Conservation (phyloP, 345 rosid species). For the Lagerstroemia speciosa region DNA sequence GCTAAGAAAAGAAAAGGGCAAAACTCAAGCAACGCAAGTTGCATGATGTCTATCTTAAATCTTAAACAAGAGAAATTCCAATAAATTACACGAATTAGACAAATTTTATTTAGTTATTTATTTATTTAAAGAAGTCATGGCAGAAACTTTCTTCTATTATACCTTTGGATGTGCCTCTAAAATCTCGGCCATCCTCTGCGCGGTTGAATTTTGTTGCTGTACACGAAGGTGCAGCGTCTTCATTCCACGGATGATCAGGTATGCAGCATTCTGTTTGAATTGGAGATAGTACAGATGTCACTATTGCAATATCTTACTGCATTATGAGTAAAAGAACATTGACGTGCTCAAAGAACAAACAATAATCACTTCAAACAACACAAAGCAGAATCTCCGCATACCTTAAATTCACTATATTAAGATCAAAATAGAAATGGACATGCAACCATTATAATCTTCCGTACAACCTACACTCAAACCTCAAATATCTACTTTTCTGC, state of each 20-base stretch:
- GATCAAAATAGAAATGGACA: background rate
- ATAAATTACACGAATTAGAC: background rate
- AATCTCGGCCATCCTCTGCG: conserved; percentile 88
- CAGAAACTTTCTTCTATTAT: background rate
- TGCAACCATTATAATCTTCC: background rate
- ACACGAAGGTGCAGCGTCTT: conserved; percentile 99
- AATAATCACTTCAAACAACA: background rate
- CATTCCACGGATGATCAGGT: conserved; percentile 95
- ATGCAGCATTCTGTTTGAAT: conserved; percentile 69
- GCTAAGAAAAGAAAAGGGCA: no score
- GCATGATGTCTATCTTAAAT: background rate
- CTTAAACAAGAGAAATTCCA: background rate
- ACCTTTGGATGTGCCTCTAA: conserved; percentile 99
- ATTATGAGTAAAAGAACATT: background rate
- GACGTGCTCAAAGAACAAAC: background rate
- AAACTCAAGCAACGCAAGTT: no score
- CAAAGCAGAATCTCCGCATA: background rate
- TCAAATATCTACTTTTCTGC: background rate
- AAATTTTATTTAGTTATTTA: background rate
- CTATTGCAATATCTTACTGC: background rate
- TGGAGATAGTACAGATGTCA: conserved; percentile 6
- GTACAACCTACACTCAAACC: background rate
- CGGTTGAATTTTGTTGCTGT: conserved; percentile 92
- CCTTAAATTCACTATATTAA: background rate
- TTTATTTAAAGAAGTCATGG: background rate